These are phyloP conservation scores for Cornus suecica DNA, from an alignment of 148 eudicot species.

Conservation along the genomic window DNA sequence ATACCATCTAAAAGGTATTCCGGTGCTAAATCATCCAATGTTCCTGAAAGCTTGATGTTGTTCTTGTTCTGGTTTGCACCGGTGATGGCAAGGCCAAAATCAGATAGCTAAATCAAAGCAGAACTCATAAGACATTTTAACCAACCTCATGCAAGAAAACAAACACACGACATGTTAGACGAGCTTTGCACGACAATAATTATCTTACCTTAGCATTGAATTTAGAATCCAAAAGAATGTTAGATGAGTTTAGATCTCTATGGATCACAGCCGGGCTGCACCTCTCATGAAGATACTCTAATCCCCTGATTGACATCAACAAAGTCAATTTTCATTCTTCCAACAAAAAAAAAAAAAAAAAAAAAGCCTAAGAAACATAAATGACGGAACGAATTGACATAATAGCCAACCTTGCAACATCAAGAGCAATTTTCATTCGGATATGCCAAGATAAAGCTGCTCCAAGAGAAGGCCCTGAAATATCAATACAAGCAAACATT, in stretches of 20 bases:
- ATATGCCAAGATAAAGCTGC: constrained; percentile 62
- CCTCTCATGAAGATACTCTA: constrained; percentile 80
- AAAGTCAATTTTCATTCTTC: neutral
- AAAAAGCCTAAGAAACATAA: neutral
- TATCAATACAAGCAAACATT: neutral
- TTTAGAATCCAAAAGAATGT: constrained; percentile 68
- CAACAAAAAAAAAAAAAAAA: neutral
- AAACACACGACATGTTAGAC: neutral
- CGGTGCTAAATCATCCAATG: constrained; percentile 77
- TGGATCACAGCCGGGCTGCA: constrained; percentile 78
- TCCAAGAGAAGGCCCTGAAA: constrained; percentile 52
- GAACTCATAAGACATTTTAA: neutral
- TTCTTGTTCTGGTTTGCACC: constrained; percentile 49
- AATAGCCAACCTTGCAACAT: constrained; percentile 62
- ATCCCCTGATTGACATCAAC: constrained; percentile 45
- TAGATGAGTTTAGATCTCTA: constrained; percentile 75
- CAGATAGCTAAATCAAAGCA: constrained; percentile 56
- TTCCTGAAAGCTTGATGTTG: constrained; percentile 55
- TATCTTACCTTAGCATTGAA: constrained; percentile 80
- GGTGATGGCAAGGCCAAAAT: constrained; percentile 64
- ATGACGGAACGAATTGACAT: neutral
- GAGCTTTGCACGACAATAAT: neutral
- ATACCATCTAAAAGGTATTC: constrained; percentile 84
- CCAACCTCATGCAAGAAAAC: constrained; percentile 4
- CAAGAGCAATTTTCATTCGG: constrained; percentile 79